Evolutionary conservation across 2,329 filamentous ascomycete species (phyloP), one percentile per base, ranked within the genome.

Genomic region (Ophiostoma ips): DNA sequence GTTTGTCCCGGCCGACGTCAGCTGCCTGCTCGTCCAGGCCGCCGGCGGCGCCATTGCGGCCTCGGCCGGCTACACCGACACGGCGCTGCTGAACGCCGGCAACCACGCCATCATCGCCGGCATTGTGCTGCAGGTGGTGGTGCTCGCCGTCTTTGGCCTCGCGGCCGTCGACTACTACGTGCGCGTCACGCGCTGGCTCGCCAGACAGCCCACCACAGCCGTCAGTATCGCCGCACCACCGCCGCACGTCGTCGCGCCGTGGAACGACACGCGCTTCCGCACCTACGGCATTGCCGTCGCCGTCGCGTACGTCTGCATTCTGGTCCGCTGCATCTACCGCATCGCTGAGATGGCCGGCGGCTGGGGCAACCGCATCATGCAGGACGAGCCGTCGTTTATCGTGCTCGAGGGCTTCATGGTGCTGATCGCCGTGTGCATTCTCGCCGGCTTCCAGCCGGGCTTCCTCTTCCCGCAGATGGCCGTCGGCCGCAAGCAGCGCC

Each of bases 361-460:
- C 18, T 83, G 77, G 77, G 75, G 73, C 10, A 80, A 78, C 63
- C 59, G 67, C 15, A 75, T 81, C 59, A 81, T 82, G 76, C 75
- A 77, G 56, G 71, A 81, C 61, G 67, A 82, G 64, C 64, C 68
- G 41, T 72, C 71, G 16, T 82, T 81, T 57, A 69, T 79, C 52
- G 70, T 75, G 12, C 68, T 81, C 36, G 78, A 82, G 57, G 67
- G 69, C 54, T 68, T 69, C 50, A 70, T 78, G 61, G 64, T 78
- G 49, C 60, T 75, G 24, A 62, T 79, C 51, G 68, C 71, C 24
- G 68, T 68, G 15, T 58, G 66, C 16, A 64, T 76, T 18, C 66
- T 79, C 34, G 72, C 74, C 6, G 61, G 63, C 21, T 76, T 77
- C 62, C 69, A 76, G 40, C 75, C 76, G 0, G 75, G 73, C 12